Conservation (phyloP, 306 rosid species). For the Cicer chorassanicum region DNA sequence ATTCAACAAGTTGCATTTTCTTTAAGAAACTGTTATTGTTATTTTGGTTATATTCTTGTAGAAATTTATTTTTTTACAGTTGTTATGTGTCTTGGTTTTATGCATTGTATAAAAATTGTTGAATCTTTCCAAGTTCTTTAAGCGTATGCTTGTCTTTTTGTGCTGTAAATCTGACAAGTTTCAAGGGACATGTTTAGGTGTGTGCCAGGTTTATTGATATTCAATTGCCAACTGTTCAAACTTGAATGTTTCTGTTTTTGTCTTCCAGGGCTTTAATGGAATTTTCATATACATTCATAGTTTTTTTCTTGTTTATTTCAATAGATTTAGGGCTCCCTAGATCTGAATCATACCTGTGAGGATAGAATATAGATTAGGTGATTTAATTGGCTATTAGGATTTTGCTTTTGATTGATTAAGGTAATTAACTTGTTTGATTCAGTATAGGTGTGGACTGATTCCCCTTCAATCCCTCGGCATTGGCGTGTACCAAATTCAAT, state of each 20-base stretch:
- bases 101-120: neutral
- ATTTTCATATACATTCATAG: constrained; percentile 36
- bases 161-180: constrained; percentile 54
- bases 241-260: constrained; percentile 49
- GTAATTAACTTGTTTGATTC: constrained; percentile 39
- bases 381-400: constrained; percentile 41
- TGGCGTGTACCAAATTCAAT: constrained; percentile 21
- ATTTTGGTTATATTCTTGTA: neutral
- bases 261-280: constrained; percentile 42
- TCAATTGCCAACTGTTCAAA: constrained; percentile 51
- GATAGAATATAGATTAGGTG: constrained; percentile 44
- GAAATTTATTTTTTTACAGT: constrained; percentile 10
- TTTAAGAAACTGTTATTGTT: neutral
- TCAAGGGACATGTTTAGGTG: constrained; percentile 38
- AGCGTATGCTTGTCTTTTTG: constrained; percentile 47
- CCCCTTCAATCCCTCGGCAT: constrained; percentile 39
- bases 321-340: constrained; percentile 41
- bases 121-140: constrained; percentile 32
- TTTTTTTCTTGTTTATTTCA: constrained; percentile 23
- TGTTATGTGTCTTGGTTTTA: constrained; percentile 23
- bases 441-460: constrained; percentile 40
- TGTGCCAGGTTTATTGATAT: constrained; percentile 52
- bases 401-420: constrained; percentile 39
- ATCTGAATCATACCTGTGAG: constrained; percentile 55
- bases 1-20: constrained; percentile 27